Conservation (phyloP, 2,329 filamentous ascomycete species). For the Neonectria punicea region DNA sequence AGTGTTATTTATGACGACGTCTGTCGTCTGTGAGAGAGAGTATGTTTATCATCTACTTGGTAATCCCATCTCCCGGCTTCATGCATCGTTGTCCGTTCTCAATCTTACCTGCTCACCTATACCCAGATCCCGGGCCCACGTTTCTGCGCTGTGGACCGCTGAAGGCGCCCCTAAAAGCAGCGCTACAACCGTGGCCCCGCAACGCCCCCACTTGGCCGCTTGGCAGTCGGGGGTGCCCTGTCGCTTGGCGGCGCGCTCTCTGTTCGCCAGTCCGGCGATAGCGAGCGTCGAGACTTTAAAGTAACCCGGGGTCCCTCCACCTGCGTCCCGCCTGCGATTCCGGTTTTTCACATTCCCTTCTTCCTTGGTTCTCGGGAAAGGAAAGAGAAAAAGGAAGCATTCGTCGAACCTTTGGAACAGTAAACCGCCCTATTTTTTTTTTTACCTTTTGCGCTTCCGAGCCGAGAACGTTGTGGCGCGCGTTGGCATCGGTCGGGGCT, state of each 20-base stretch:
- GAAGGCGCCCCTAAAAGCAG: constrained; percentile 25
- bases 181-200: constrained; percentile 31
- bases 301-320: constrained; percentile 18
- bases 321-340: neutral
- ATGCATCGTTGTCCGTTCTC: neutral
- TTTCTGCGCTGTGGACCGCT: constrained; percentile 1
- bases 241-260: neutral
- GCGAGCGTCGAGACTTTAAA: constrained; percentile 21
- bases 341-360: neutral
- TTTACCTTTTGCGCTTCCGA: neutral
- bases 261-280: constrained; percentile 11
- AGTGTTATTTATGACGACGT: neutral
- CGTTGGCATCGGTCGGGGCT: constrained; percentile 29
- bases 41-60: too few species aligned
- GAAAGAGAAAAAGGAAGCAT: neutral
- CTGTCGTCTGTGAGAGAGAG: neutral
- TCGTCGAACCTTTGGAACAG: too few species aligned
- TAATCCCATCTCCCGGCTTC: neutral
- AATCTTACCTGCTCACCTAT: neutral
- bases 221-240: constrained; percentile 29
- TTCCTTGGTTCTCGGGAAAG: neutral
- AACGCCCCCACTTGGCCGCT: constrained; percentile 35
- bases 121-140: neutral
- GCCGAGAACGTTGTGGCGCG: constrained; percentile 37
- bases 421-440: neutral